Conservation (phyloP, 129 eudicot genomes). For the Artemisia annua region DNA sequence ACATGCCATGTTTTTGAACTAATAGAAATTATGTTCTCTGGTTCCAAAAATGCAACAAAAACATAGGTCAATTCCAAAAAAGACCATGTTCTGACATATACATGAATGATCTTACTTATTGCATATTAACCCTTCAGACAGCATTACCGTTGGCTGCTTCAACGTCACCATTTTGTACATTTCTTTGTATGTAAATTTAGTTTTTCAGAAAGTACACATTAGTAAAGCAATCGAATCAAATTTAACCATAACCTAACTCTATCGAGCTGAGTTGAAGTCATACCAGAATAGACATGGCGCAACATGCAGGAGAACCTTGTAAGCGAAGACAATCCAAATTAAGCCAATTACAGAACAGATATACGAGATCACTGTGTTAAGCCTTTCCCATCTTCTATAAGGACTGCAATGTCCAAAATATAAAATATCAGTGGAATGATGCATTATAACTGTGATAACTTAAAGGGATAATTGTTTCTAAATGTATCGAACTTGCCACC, state of each 20-base stretch:
- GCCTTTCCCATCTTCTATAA: constrained; percentile 51
- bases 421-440: constrained; percentile 9
- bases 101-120: constrained; percentile 9
- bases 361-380: constrained; percentile 57
- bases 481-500: no score
- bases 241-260: background rate
- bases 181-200: background rate
- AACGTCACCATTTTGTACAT: background rate
- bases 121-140: background rate
- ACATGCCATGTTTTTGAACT: background rate
- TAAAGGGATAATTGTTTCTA: no score
- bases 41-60: no score
- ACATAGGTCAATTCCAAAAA: no score
- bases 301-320: constrained; percentile 45
- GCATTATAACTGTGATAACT: background rate
- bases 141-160: background rate
- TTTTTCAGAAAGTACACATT: background rate
- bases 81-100: background rate
- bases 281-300: constrained; percentile 85
- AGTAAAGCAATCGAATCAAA: no score
- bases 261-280: constrained; percentile 19
- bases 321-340: constrained; percentile 59
- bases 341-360: constrained; percentile 80
- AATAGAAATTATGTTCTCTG: background rate
- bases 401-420: constrained; percentile 41